A percentile compares a stretch with the other conserved stretches of the same genome.
Conservation (phyloP, 2,329 filamentous ascomycete genomes). For the Penicillium italicum region DNA sequence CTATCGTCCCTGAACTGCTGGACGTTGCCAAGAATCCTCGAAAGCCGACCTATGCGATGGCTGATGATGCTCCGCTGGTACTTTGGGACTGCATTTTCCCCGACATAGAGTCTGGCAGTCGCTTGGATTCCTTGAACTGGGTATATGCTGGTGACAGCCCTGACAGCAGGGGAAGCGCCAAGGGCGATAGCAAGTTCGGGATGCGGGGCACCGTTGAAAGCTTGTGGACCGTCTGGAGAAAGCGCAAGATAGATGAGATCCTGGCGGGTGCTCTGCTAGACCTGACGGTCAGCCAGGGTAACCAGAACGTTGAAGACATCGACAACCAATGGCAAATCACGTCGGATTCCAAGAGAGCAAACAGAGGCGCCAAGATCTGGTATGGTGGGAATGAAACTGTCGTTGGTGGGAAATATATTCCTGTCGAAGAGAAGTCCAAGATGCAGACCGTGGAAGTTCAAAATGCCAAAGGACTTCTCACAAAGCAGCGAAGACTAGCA, state of each 20-base stretch:
- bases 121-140: constrained; percentile 69
- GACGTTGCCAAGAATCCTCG: constrained; percentile 67
- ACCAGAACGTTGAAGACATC: constrained; percentile 28
- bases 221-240: constrained; percentile 79
- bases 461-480: constrained; percentile 57
- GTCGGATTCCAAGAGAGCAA: constrained; percentile 24
- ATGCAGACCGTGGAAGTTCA: constrained; percentile 60
- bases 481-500: constrained; percentile 46
- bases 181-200: constrained; percentile 60
- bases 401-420: constrained; percentile 56
- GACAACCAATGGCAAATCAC: constrained; percentile 23
- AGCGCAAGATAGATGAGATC: constrained; percentile 84
- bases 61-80: constrained; percentile 81
- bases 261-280: constrained; percentile 72
- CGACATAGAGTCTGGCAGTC: constrained; percentile 43
- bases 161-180: constrained; percentile 39
- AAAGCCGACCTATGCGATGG: constrained; percentile 87
- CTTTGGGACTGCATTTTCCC: constrained; percentile 96
- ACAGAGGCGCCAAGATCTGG: constrained; percentile 53
- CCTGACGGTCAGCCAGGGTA: constrained; percentile 48
- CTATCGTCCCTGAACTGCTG: constrained; percentile 69
- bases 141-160: constrained; percentile 69
- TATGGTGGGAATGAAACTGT: constrained; percentile 55
- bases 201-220: constrained; percentile 65
- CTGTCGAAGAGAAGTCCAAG: constrained; percentile 53